Evolutionary conservation across 805 yeast species (phyloP).

Genomic region (Lipomyces yamadae): DNA sequence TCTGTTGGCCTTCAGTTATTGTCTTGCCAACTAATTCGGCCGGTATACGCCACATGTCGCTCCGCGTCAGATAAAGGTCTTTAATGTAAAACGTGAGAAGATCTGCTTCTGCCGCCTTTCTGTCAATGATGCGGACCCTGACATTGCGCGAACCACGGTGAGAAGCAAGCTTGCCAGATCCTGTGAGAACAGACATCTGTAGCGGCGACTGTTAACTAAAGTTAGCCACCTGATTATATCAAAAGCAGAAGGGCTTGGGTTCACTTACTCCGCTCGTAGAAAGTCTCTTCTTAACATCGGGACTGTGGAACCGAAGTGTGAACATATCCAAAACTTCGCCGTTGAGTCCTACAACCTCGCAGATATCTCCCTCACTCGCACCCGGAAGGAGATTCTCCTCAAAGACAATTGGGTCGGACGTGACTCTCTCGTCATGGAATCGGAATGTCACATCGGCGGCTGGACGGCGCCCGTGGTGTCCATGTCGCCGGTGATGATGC

Average conservation of each 20-base stretch:
- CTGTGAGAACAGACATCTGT: conserved; percentile 34
- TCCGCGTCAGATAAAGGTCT: conserved; percentile 81
- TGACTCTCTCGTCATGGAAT: conserved; percentile 66
- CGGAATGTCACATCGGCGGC: conserved; percentile 27
- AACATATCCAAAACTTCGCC: conserved; percentile 31
- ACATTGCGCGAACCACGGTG: conserved; percentile 30
- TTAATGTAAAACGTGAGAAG: conserved; percentile 79
- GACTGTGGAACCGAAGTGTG: conserved; percentile 20
- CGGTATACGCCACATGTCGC: conserved; percentile 90
- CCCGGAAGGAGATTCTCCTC: conserved; percentile 63
- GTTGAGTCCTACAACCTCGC: conserved; percentile 50
- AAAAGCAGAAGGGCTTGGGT: not conserved
- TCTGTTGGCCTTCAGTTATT: conserved; percentile 66
- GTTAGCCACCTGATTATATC: not conserved
- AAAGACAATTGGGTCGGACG: conserved; percentile 60
- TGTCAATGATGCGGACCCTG: conserved; percentile 23
- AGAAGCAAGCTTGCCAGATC: conserved; percentile 28
- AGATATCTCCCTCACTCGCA: conserved; percentile 65
- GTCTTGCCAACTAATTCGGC: conserved; percentile 65
- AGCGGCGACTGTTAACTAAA: conserved; percentile 12
- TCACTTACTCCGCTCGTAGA: conserved; percentile 22
- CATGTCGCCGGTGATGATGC: not conserved
- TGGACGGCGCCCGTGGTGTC: conserved; percentile 1
- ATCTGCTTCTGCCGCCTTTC: conserved; percentile 56
- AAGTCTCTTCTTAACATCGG: conserved; percentile 24